These are phyloP conservation scores for Jimgerdemannia lactiflua DNA, from an alignment of 192 early-diverging fungal species.

Conservation along the genomic window DNA sequence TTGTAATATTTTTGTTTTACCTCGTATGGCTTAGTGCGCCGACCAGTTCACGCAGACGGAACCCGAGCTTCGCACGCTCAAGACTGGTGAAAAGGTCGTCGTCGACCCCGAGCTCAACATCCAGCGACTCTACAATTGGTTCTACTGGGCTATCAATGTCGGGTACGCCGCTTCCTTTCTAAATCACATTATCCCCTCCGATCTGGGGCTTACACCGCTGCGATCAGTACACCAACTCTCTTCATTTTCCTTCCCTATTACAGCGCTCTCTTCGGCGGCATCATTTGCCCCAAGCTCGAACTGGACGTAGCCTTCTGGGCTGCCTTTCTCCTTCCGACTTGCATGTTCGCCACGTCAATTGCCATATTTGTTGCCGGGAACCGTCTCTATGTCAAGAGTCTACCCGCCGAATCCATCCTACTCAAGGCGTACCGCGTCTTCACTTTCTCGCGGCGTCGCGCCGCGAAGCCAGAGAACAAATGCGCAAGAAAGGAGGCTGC, in stretches of 20 bases:
- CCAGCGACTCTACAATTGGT: slow-evolving; percentile 70
- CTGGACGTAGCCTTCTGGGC: slow-evolving; percentile 59
- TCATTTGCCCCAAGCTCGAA: slow-evolving; percentile 36
- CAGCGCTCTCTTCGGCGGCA: slow-evolving; percentile 46
- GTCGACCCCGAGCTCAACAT: slow-evolving; percentile 57
- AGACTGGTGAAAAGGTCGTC: slow-evolving; percentile 46
- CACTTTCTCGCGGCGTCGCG: slow-evolving; percentile 11
- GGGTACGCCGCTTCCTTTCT: slow-evolving; percentile 26
- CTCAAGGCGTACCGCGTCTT: slow-evolving; percentile 40
- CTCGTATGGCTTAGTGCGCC: slow-evolving; percentile 41
- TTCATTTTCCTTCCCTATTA: not conserved
- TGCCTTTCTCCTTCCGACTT: slow-evolving; percentile 55
- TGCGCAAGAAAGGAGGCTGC: slow-evolving; percentile 10
- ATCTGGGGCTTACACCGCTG: slow-evolving; percentile 9
- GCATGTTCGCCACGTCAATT: slow-evolving; percentile 51
- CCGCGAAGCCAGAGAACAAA: slow-evolving; percentile 15
- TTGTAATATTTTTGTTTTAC: not conserved
- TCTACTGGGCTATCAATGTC: slow-evolving; percentile 69
- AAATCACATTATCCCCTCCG: no score
- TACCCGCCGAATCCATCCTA: slow-evolving; percentile 51
- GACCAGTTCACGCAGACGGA: slow-evolving; percentile 48
- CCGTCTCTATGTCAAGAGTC: slow-evolving; percentile 41
- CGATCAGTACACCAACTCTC: slow-evolving; percentile 44
- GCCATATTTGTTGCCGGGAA: slow-evolving; percentile 48
- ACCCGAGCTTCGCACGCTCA: slow-evolving; percentile 44